Evolutionary conservation across 352 stramenopile species (phyloP).

Genomic region (Phytopythium chamaehyphon): DNA sequence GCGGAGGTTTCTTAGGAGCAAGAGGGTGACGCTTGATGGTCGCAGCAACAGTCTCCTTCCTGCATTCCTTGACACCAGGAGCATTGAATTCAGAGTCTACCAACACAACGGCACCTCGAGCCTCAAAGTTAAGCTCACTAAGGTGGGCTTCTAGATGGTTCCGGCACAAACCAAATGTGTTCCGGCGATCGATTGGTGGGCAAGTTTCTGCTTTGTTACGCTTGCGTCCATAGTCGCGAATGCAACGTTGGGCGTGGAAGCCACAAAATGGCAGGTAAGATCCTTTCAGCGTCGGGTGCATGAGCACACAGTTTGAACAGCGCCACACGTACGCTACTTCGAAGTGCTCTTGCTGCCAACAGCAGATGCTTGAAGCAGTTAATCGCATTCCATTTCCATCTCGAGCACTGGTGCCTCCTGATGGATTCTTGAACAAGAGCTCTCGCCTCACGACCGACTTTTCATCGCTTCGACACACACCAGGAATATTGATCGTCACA

Average conservation of each 20-base stretch:
- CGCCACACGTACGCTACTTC: constrained; percentile 50
- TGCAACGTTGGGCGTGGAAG: constrained; percentile 55
- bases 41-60: constrained; percentile 17
- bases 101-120: constrained; percentile 31
- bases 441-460: constrained; percentile 12
- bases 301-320: constrained; percentile 54
- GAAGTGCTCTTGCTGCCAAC: constrained; percentile 58
- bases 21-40: constrained; percentile 35
- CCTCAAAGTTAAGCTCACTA: constrained; percentile 44
- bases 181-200: constrained; percentile 44
- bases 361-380: constrained; percentile 15
- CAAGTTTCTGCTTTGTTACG: constrained; percentile 29
- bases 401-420: background rate
- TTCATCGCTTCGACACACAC: constrained; percentile 25
- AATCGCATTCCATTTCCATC: background rate
- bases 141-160: constrained; percentile 68
- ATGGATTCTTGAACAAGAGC: constrained; percentile 15
- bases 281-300: constrained; percentile 45
- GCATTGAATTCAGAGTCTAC: constrained; percentile 65
- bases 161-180: constrained; percentile 61
- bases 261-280: constrained; percentile 64
- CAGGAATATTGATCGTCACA: constrained; percentile 31
- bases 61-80: constrained; percentile 54
- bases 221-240: constrained; percentile 54
- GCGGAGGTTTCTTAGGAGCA: constrained; percentile 43